Conservation (phyloP, 2,329 filamentous ascomycete species). For the Chaetomiaceae sp. region DNA sequence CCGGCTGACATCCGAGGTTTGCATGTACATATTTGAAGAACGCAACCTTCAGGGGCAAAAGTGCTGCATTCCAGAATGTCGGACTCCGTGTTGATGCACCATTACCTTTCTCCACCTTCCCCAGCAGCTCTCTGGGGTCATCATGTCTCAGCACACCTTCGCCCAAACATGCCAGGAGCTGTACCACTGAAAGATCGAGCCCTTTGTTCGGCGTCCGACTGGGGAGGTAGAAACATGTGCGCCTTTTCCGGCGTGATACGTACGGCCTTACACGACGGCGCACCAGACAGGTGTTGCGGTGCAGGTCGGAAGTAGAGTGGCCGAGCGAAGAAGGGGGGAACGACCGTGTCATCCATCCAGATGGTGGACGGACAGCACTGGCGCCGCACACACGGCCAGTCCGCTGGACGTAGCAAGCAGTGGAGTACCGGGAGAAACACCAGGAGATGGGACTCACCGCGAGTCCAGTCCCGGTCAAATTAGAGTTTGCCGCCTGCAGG, state of each 20-base stretch:
- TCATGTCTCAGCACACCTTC: slow-evolving; percentile 8
- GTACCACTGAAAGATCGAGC: background rate
- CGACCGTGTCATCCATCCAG: no score
- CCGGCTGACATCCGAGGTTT: no score
- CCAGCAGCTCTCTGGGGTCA: slow-evolving; percentile 8
- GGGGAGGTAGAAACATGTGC: slow-evolving; percentile 6
- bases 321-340: background rate
- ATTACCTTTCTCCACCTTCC: no score
- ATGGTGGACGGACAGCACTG: no score
- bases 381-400: no score
- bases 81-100: background rate
- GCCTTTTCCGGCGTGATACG: background rate
- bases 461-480: background rate
- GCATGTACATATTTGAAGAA: background rate
- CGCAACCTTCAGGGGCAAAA: background rate
- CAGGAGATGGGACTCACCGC: no score
- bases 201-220: no score
- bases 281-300: slow-evolving; percentile 6
- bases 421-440: no score
- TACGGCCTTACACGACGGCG: slow-evolving; percentile 16
- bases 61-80: background rate
- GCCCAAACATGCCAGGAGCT: slow-evolving; percentile 1
- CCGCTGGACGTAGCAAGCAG: no score
- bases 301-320: slow-evolving; percentile 12
- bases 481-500: background rate